phyloP scores from a whole-genome alignment of 345 rosid genomes.

The Citrus medica region DNA sequence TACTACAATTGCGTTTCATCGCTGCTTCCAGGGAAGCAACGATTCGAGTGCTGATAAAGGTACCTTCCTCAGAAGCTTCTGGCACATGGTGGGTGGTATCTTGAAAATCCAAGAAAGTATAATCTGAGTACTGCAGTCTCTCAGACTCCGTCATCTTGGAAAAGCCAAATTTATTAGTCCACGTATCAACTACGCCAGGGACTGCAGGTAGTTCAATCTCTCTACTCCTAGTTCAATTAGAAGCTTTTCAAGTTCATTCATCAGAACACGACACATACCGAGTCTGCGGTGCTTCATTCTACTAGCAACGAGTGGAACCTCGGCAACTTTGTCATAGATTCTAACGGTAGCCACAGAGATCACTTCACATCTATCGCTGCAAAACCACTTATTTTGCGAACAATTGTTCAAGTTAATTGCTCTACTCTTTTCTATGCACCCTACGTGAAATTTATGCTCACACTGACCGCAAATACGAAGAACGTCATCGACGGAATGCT shows the following conservation, averaged over 20 bases:
- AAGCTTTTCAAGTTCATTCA: slow-evolving; percentile 51
- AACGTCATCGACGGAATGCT: not conserved
- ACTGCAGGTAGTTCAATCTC: slow-evolving; percentile 50
- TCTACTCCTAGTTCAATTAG: slow-evolving; percentile 44
- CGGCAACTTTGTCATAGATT: slow-evolving; percentile 54
- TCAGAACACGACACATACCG: slow-evolving; percentile 52
- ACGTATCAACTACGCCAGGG: slow-evolving; percentile 30
- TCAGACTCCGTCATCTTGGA: slow-evolving; percentile 35
- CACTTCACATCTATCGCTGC: slow-evolving; percentile 50
- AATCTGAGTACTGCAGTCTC: slow-evolving; percentile 26
- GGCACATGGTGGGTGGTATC: slow-evolving; percentile 43
- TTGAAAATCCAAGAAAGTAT: slow-evolving; percentile 45
- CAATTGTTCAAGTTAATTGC: not conserved
- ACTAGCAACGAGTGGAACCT: slow-evolving; percentile 55
- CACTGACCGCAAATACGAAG: slow-evolving; percentile 54
- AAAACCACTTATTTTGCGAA: slow-evolving; percentile 40
- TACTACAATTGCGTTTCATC: not conserved
- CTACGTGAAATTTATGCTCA: slow-evolving; percentile 46
- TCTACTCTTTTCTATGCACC: slow-evolving; percentile 26
- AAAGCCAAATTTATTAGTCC: slow-evolving; percentile 53
- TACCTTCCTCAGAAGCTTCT: slow-evolving; percentile 28
- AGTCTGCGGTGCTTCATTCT: slow-evolving; percentile 33
- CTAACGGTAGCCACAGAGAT: slow-evolving; percentile 59
- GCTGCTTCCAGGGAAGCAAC: not conserved
- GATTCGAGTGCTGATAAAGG: not conserved